Evolutionary conservation across 345 rosid species (phyloP), one percentile per base, ranked within the genome.

Genomic region (Aquilaria malaccensis): DNA sequence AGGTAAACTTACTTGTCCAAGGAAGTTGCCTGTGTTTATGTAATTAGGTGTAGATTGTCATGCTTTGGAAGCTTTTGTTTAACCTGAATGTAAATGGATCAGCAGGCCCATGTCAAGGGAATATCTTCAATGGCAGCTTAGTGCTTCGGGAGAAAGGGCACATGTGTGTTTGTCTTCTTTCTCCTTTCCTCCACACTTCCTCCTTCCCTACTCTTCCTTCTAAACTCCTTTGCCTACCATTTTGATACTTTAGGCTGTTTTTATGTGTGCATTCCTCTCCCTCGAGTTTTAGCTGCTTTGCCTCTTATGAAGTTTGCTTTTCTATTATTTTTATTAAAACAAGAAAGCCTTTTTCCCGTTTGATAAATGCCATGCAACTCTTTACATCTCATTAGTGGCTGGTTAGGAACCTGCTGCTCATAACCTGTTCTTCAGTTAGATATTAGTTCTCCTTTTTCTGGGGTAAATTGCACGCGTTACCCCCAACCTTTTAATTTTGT

Each of bases 131-230:
- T 95, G 95, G 99, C 96, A 88, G 96, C 91, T 77, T 95, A 82
- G 83, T 95, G 95, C 95, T 81, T 85, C 81, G 76, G 91, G 91
- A 83, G 95, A 95, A 88, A 91, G 95, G 85, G 86, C 95, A 68
- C 86, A 83, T 80, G 93, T 82, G 95, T 95, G 97, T 91, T 95
- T 88, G 99, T 95, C 95, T 88, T 77, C 97, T 85, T 88, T 95
- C 99, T 95, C 95, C 91, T 95, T 88, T 86, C 86, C 91, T 85
- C 86, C 78, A 77, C 80, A 77, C 96, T 83, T 76, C 77, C 92
- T 85, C 95, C 83, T 80, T 83, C 81, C 88, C 91, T 86, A 70
- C 83, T 84, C 77, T 86, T 81, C 83, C 84, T 82, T 86, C 82
- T 76, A 75, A 72, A 69, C 83, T 92, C 81, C 86, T 73, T 67